These are phyloP conservation scores for Emmonsiellopsis sp. DNA, from an alignment of 2,329 filamentous ascomycete genomes.

Conservation along the genomic window DNA sequence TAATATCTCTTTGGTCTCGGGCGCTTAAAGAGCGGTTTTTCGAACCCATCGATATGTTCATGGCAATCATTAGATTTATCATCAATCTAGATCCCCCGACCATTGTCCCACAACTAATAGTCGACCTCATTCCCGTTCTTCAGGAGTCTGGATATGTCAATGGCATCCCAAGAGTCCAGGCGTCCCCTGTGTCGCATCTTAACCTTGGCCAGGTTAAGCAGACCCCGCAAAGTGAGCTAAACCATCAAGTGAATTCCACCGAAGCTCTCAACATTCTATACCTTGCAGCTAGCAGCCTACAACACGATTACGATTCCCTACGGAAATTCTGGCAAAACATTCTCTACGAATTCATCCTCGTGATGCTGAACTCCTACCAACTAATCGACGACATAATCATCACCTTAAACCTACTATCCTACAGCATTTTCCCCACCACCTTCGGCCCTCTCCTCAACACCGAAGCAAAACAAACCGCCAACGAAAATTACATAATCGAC, in stretches of 20 bases:
- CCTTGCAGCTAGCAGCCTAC: constrained; percentile 40
- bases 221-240: constrained; percentile 33
- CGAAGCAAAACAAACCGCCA: constrained; percentile 28
- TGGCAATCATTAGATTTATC: constrained; percentile 32
- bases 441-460: constrained; percentile 45
- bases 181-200: constrained; percentile 33
- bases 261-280: constrained; percentile 47
- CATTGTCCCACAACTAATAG: constrained; percentile 27
- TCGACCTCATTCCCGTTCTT: constrained; percentile 29
- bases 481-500: constrained; percentile 43
- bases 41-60: constrained; percentile 32
- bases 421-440: constrained; percentile 42
- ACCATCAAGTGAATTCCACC: constrained; percentile 43
- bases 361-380: constrained; percentile 50
- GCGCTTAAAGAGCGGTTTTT: constrained; percentile 46
- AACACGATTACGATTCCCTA: constrained; percentile 32
- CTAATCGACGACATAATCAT: constrained; percentile 46
- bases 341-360: constrained; percentile 47
- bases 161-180: constrained; percentile 40
- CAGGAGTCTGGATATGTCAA: constrained; percentile 44
- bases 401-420: constrained; percentile 45
- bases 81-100: constrained; percentile 29
- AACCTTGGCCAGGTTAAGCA: constrained; percentile 29
- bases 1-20: constrained; percentile 47
- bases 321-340: constrained; percentile 48